Base-by-base conservation (phyloP, 73 alveolate species). In the Symbiodinium natans region DNA sequence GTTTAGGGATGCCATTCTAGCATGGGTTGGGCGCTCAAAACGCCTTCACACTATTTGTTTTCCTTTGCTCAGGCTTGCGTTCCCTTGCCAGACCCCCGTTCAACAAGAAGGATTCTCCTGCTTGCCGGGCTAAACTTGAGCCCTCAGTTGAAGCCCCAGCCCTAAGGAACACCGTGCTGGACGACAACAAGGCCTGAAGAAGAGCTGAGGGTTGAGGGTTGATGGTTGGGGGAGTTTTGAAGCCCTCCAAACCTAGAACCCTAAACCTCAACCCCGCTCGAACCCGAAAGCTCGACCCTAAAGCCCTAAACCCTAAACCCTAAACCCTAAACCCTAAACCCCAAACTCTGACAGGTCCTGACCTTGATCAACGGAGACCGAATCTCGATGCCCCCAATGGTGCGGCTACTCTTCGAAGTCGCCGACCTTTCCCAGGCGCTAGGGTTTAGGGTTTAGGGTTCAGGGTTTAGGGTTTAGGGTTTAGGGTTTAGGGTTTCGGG, bases 301-400 rank as follows among this genome's bases (percentile, higher is more conserved):
- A 15, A 15, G 6, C 74, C 74, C 74, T 56, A 56, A 56, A 56
- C 74, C 74, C 74, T 56, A 56, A 56, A 56, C 74, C 74, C 74
- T 21, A 19, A 56, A 21, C 74, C 31, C 74, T 56, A 19, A 56
- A 56, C 31, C 25, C 74, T 56, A 56, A 56, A 56, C 74, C 74
- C 74, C 33, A 56, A 56, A 56, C 31, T n/a, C 74, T 56, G 15
- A 15, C 94, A 99, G 93, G 99, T 99, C 94, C 99, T 99, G 42
- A 99, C 99, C 13, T 99, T 99, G 48, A 99, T 99, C 95, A 99
- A 99, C 98, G 99, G 99, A 88, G 99, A 99, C 99, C 99, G 99
- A 98, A 99, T 99, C 89, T 99, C 99, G 82, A 99, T 99, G 95
- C 99, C 99, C 34, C 99, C 99, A 40, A 99, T 99, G 93, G 99